Conservation (phyloP, 257 asterid species). For the Nicotiana attenuata region DNA sequence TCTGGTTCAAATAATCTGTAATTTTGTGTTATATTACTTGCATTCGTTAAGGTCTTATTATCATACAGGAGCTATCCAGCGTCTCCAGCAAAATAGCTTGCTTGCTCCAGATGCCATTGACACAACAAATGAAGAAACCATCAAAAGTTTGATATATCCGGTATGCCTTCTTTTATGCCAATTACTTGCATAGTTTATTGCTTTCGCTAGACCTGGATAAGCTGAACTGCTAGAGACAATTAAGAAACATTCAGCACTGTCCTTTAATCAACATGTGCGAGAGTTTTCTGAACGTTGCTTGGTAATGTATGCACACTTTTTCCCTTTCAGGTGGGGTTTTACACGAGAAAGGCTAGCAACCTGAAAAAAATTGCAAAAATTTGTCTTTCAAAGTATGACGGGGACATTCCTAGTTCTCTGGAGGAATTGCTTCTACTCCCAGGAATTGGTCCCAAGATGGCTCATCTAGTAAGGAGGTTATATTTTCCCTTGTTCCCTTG, state of each 20-base stretch:
- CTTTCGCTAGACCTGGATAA: conserved; percentile 5
- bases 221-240: not conserved
- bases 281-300: not conserved
- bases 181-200: conserved; percentile 1
- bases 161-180: conserved; percentile 33
- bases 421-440: conserved; percentile 87
- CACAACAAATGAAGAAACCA: conserved; percentile 53
- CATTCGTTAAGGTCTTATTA: conserved; percentile 1
- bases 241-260: not conserved
- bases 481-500: not conserved
- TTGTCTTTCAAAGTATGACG: conserved; percentile 60
- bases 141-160: conserved; percentile 80
- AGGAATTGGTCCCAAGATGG: conserved; percentile 99
- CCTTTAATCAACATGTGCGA: not conserved
- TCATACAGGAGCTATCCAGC: conserved; percentile 79
- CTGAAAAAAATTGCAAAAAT: conserved; percentile 82
- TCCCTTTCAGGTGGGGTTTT: conserved; percentile 76
- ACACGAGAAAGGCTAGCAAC: conserved; percentile 86
- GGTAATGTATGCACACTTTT: conserved; percentile 15
- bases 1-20: not conserved
- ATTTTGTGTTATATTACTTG: not conserved
- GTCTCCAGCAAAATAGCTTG: conserved; percentile 70
- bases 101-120: conserved; percentile 77
- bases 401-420: conserved; percentile 87
- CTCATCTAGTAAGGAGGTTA: conserved; percentile 70